These are phyloP conservation scores for Hippophae gyantsensis DNA, from an alignment of 306 rosid genomes.

Conservation along the genomic window DNA sequence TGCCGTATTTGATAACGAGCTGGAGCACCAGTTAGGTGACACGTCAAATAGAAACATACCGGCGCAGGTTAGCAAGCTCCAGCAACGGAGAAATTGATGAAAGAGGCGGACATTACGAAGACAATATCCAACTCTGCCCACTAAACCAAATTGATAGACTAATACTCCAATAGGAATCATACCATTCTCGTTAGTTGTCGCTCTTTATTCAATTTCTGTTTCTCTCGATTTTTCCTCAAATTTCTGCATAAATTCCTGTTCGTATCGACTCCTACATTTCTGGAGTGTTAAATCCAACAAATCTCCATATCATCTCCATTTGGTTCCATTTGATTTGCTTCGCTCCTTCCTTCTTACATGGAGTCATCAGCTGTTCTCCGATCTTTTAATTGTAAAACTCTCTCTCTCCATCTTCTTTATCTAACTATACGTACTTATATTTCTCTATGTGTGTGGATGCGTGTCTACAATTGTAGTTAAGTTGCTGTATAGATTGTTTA, in stretches of 20 bases:
- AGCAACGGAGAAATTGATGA: conserved; percentile 44
- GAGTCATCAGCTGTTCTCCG: conserved; percentile 62
- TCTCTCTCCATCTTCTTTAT: conserved; percentile 16
- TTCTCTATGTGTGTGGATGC: background rate
- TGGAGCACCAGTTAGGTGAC: conserved; percentile 9
- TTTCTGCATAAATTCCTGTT: conserved; percentile 12
- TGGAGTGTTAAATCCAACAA: background rate
- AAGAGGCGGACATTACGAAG: conserved; percentile 63
- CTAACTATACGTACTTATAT: background rate
- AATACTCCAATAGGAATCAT: conserved; percentile 2
- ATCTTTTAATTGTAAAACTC: conserved; percentile 55
- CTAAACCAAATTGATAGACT: no score
- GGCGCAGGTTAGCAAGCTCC: conserved; percentile 39
- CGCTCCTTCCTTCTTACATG: conserved; percentile 35
- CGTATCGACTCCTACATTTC: conserved; percentile 12
- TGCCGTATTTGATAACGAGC: background rate
- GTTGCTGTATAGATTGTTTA: background rate
- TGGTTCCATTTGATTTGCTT: conserved; percentile 17
- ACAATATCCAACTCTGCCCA: conserved; percentile 18
- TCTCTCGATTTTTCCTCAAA: conserved; percentile 22
- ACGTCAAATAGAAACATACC: conserved; percentile 10
- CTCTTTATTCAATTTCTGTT: background rate
- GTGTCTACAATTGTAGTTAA: background rate
- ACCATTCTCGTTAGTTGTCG: background rate
- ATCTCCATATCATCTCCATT: conserved; percentile 3